Percentiles rank a stretch among this genome's conserved stretches.
Evolutionary conservation across 805 yeast species (phyloP).

Genomic region (Wickerhamomyces rabaulensis): DNA sequence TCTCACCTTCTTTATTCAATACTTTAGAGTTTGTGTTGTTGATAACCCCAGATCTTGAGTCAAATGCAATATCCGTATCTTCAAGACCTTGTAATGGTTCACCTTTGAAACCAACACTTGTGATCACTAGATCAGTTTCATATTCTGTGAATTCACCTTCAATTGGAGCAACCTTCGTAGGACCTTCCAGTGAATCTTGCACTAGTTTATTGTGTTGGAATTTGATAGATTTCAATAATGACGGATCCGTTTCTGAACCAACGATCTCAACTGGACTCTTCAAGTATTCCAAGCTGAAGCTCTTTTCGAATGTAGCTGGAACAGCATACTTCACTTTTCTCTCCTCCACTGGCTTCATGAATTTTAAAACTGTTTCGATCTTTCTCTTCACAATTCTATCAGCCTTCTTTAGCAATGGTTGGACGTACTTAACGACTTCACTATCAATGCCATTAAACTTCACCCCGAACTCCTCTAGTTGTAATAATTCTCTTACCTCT

Average conservation of each 20-base stretch:
- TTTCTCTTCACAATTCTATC: slow-evolving; percentile 58
- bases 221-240: slow-evolving; percentile 37
- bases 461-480: slow-evolving; percentile 44
- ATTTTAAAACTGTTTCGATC: slow-evolving; percentile 55
- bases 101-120: slow-evolving; percentile 83
- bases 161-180: slow-evolving; percentile 23
- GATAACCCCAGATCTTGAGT: slow-evolving; percentile 37
- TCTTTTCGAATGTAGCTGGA: slow-evolving; percentile 10
- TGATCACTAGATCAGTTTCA: slow-evolving; percentile 61
- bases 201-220: slow-evolving; percentile 44
- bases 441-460: slow-evolving; percentile 43
- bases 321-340: slow-evolving; percentile 17
- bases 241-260: slow-evolving; percentile 28
- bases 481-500: slow-evolving; percentile 81
- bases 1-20: slow-evolving; percentile 18
- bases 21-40: slow-evolving; percentile 43
- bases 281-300: slow-evolving; percentile 69
- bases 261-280: slow-evolving; percentile 55
- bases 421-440: slow-evolving; percentile 8
- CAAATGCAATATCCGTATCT: slow-evolving; percentile 45
- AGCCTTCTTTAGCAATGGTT: slow-evolving; percentile 24
- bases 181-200: slow-evolving; percentile 28
- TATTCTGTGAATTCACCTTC: slow-evolving; percentile 23
- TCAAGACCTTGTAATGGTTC: slow-evolving; percentile 49
- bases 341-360: slow-evolving; percentile 30